phyloP scores from a whole-genome alignment of 2,329 filamentous ascomycete genomes.

The Colletotrichum noveboracense region DNA sequence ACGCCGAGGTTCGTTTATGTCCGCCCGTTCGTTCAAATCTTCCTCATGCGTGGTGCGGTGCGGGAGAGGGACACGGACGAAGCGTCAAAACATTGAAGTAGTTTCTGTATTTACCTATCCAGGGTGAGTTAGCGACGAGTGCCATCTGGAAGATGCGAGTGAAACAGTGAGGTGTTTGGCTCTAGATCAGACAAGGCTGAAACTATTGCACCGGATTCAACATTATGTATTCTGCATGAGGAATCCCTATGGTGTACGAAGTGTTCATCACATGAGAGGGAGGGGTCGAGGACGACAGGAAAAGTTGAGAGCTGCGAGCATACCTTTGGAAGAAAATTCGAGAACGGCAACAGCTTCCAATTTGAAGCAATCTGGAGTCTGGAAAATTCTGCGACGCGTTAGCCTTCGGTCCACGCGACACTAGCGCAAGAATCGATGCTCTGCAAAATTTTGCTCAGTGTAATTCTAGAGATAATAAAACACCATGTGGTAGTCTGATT shows the following conservation, averaged over 20 bases:
- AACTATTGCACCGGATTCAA: slow-evolving; percentile 67
- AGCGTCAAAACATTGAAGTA: not conserved
- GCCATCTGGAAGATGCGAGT: slow-evolving; percentile 20
- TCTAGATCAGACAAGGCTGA: slow-evolving; percentile 72
- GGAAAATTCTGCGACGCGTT: slow-evolving; percentile 1
- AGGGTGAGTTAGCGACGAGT: slow-evolving; percentile 40
- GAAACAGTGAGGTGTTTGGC: slow-evolving; percentile 29
- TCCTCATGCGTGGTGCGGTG: slow-evolving; percentile 54
- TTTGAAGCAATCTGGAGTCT: slow-evolving; percentile 36
- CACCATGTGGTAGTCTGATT: slow-evolving; percentile 64
- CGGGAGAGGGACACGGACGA: slow-evolving; percentile 19
- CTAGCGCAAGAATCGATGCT: not conserved
- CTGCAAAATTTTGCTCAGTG: slow-evolving; percentile 55
- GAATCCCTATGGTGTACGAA: slow-evolving; percentile 68
- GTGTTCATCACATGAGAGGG: slow-evolving; percentile 61
- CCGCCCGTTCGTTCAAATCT: slow-evolving; percentile 74
- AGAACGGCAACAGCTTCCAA: slow-evolving; percentile 44
- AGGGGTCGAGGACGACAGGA: slow-evolving; percentile 11
- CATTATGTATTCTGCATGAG: slow-evolving; percentile 71
- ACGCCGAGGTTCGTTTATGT: slow-evolving; percentile 64
- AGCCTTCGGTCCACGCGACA: not conserved
- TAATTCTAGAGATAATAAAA: slow-evolving; percentile 57
- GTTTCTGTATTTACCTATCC: slow-evolving; percentile 45
- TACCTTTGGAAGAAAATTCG: slow-evolving; percentile 11
- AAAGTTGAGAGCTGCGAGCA: not conserved